Evolutionary conservation across 2,329 filamentous ascomycete species (phyloP).

Genomic region (Cladosporium cucumerinum): DNA sequence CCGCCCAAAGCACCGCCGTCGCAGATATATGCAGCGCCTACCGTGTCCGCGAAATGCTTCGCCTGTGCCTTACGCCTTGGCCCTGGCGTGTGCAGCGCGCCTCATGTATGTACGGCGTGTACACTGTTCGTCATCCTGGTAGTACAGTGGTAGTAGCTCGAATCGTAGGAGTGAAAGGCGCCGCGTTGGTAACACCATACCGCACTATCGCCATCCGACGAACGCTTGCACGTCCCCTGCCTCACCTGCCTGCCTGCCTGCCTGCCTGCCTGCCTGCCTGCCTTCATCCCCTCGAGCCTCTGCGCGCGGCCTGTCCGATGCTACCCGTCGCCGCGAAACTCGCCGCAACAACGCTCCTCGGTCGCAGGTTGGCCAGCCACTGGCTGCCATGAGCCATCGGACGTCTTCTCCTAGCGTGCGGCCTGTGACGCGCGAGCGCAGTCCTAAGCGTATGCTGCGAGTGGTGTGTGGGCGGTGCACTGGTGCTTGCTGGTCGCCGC

Average conservation of each 20-base stretch:
- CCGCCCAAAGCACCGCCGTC: neutral
- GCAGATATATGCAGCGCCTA: neutral
- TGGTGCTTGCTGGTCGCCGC: neutral
- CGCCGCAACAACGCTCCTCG: neutral
- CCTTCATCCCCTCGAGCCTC: neutral
- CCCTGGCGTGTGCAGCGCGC: neutral
- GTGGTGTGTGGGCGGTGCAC: neutral
- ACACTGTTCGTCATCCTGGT: neutral
- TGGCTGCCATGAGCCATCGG: neutral
- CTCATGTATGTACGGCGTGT: neutral
- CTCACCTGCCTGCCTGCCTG: neutral
- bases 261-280: no score
- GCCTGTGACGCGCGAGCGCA: conserved; percentile 3
- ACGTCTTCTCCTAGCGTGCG: conserved; percentile 11
- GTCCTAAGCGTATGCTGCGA: neutral
- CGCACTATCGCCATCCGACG: neutral
- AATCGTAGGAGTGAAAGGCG: neutral
- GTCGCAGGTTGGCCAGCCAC: conserved; percentile 5
- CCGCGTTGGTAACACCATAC: neutral
- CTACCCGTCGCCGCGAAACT: neutral
- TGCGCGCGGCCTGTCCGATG: neutral
- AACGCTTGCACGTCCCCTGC: neutral
- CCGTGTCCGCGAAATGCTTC: neutral
- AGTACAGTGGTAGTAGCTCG: neutral
- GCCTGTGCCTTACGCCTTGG: neutral